Percentiles rank a stretch among this genome's conserved stretches.
These are phyloP conservation scores for Mortierella antarctica DNA, from an alignment of 192 early-diverging fungal genomes.

Conservation along the genomic window DNA sequence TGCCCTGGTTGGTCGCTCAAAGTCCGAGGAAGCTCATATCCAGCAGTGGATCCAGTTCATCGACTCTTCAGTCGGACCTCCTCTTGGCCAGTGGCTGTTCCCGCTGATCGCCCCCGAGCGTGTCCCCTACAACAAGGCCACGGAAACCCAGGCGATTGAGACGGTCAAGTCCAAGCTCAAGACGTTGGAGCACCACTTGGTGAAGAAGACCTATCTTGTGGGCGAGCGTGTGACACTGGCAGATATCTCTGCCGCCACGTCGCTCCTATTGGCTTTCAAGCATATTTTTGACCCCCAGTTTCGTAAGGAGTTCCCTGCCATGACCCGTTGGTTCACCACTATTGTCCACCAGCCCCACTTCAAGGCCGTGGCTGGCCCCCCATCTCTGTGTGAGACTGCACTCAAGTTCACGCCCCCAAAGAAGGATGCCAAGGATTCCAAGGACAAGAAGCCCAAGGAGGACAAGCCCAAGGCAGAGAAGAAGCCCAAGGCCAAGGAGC, in stretches of 20 bases:
- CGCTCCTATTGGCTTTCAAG: conserved; percentile 60
- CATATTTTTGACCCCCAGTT: conserved; percentile 74
- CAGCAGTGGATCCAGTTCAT: conserved; percentile 73
- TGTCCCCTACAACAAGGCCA: conserved; percentile 54
- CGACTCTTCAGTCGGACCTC: conserved; percentile 67
- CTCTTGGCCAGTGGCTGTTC: conserved; percentile 53
- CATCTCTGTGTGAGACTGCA: conserved; percentile 72
- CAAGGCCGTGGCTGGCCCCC: conserved; percentile 78
- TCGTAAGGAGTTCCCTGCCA: conserved; percentile 84
- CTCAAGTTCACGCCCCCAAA: conserved; percentile 62
- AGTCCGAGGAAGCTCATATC: conserved; percentile 71
- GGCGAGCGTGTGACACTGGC: conserved; percentile 93
- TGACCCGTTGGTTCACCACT: conserved; percentile 93
- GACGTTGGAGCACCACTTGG: conserved; percentile 79
- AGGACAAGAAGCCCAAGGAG: conserved; percentile 62
- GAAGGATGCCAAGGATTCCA: conserved; percentile 73
- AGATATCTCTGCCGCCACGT: conserved; percentile 76
- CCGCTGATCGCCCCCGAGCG: conserved; percentile 58
- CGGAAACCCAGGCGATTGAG: conserved; percentile 75
- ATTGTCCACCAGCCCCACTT: conserved; percentile 83
- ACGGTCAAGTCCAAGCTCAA: conserved; percentile 69
- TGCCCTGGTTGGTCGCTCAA: conserved; percentile 65
- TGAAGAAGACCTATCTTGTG: conserved; percentile 89
- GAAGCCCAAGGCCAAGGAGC: conserved; percentile 59
- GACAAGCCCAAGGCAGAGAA: conserved; percentile 68